Evolutionary conservation across 2,329 filamentous ascomycete genomes (phyloP), one percentile per base, ranked within the genome.

Genomic region (Apiospora hydei): DNA sequence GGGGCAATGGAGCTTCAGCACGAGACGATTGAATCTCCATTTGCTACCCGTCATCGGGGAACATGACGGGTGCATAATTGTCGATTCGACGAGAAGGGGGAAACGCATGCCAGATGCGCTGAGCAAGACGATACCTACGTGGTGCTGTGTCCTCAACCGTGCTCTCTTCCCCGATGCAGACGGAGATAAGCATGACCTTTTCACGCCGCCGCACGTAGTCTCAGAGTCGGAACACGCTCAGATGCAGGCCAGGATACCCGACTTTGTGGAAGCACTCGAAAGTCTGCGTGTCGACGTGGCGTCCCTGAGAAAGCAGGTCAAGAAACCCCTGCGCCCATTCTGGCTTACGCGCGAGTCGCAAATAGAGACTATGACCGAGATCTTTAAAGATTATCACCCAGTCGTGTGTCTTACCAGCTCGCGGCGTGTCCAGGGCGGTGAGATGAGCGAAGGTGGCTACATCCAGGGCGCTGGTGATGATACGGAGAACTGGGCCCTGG

Each of bases 381-480:
- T 89, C 41, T 91, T 89, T 46, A 82, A 86, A 1, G 85, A 88
- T 14, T 94, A 90, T 78, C 87, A 93, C 76, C 90, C 94, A 0
- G 84, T 98, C 3, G 88, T 98, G 30, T 93, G 96, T 78, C 96
- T 94, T 79, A 98, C 95, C 0, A 93, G 94, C 16, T 98, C 94
- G 1, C 88, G 91, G 44, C 88, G 92, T 21, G 91, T 95, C 0
- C 83, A 84, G 1, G 92, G 91, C 16, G 90, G 89, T 3, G 94
- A 96, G 80, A 85, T 89, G 76, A 89, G 89, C 41, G 91, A 92
- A 73, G 89, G 88, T 3, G 91, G 91, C 7, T 99, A 99, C 79
- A 92, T 99, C 72, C 96, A 98, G 82, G 96, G 96, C 69, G 96
- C 96, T 0, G 96, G 93, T 2, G 96, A 99, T 81, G 96, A 99